Evolutionary conservation across 2,329 filamentous ascomycete species (phyloP), one percentile per base, ranked within the genome.

Genomic region (Lanzia echinophila): DNA sequence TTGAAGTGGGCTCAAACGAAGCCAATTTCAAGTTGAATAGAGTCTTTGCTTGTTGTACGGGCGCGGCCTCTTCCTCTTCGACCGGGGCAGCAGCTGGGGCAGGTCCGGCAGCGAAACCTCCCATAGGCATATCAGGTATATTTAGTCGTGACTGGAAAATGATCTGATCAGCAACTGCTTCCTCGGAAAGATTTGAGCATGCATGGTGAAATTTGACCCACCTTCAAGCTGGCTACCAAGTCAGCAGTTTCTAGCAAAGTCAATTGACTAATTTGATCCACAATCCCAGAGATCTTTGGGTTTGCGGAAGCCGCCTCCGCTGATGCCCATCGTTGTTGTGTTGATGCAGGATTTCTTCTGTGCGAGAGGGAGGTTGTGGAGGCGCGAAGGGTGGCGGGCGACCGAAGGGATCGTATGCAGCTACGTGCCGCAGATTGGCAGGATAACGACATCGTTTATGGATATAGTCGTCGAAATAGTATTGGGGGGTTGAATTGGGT

Each of bases 221-320:
- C 94, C 88, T 99, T 99, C 70, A 99, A 78, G 73, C 84, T 90
- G 52, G 91, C 84, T 52, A 99, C 94, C 57, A 99, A 79, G 71
- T 97, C 94, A 55, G 95, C 92, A 38, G 94, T 99, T 81, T 99
- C 95, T 67, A 99, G 77, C 56, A 99, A 80, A 43, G 91, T 99
- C 81, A 99, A 86, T 82, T 94, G 86, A 75, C 92, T 95, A 73
- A 99, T 99, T 75, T 99, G 91, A 72, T 99, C 91, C 68, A 99
- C 94, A 68, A 99, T 99, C 56, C 82, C 83, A 65, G 85, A 74
- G 67, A 99, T 96, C 82, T 99, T 99, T 60, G 94, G 90, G 75
- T 88, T 95, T 58, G 77, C 73, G 65, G 81, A 71, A 54, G 77
- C 73, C 54, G 82, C 83, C 66, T 91, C 87, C 65, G 90, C 91